phyloP scores from a whole-genome alignment of 441 rosid genomes.

The Omphalea diandra region DNA sequence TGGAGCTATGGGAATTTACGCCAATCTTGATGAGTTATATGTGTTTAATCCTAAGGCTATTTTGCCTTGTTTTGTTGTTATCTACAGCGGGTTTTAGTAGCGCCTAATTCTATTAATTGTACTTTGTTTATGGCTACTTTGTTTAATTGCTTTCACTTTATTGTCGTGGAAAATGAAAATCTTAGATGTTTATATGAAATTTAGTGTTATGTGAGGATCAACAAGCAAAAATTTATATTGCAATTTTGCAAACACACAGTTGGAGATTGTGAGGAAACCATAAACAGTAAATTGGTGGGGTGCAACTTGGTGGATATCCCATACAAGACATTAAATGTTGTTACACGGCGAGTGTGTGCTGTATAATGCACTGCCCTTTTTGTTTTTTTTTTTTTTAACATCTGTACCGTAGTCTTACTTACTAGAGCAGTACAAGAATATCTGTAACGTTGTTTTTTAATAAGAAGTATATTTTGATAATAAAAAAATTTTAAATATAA shows the following conservation, averaged over 20 bases:
- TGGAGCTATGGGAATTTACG: conserved; percentile 50
- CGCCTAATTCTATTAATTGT: neutral
- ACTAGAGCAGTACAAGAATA: no score
- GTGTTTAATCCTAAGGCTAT: conserved; percentile 65
- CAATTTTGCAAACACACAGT: neutral
- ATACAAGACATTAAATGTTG: conserved; percentile 31
- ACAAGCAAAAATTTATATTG: neutral
- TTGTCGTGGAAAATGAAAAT: neutral
- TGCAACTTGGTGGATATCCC: conserved; percentile 7
- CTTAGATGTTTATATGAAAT: neutral
- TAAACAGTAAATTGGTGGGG: conserved; percentile 20
- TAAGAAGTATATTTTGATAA: no score
- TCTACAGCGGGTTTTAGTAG: conserved; percentile 49
- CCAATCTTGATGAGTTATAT: conserved; percentile 60
- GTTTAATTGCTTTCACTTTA: neutral
- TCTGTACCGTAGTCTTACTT: no score
- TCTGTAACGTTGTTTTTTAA: no score
- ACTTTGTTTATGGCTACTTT: neutral
- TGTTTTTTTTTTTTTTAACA: no score
- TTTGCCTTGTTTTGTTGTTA: conserved; percentile 80
- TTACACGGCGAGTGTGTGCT: conserved; percentile 22
- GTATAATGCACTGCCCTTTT: no score
- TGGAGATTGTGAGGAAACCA: conserved; percentile 4
- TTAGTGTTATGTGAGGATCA: neutral
- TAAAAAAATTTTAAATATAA: no score